Evolutionary conservation across 352 stramenopile genomes (phyloP).

Genomic region (Aphanomyces invadans): DNA sequence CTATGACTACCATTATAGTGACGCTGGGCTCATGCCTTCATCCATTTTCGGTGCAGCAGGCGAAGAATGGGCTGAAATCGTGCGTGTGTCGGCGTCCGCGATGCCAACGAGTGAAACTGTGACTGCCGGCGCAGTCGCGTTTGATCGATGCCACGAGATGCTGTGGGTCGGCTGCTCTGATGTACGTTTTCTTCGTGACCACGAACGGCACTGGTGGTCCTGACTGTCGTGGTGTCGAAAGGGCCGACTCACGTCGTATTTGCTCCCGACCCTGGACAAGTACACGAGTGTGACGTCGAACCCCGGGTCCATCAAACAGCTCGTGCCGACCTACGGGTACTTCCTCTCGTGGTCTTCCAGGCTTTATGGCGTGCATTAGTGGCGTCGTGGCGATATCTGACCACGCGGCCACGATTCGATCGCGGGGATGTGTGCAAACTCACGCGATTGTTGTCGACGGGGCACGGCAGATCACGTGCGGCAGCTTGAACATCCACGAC

Average conservation of each 20-base stretch:
- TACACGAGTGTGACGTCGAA: conserved; percentile 24
- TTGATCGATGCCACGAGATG: conserved; percentile 24
- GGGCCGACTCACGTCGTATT: conserved; percentile 23
- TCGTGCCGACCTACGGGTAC: conserved; percentile 23
- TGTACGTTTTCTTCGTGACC: conserved; percentile 3
- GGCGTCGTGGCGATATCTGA: conserved; percentile 23
- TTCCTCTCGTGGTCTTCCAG: background rate
- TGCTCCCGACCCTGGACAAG: conserved; percentile 24
- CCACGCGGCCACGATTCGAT: conserved; percentile 17
- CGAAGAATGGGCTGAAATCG: conserved; percentile 22
- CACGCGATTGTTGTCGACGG: conserved; percentile 17
- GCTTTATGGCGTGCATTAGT: conserved; percentile 5
- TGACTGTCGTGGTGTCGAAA: no score
- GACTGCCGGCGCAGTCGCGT: conserved; percentile 3
- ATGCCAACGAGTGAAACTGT: background rate
- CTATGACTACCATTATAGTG: conserved; percentile 18
- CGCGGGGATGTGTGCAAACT: conserved; percentile 20
- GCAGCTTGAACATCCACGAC: background rate
- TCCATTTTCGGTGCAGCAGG: background rate
- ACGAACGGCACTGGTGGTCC: no score
- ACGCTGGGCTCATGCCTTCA: background rate
- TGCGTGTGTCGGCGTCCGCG: background rate
- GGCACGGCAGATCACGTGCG: conserved; percentile 9
- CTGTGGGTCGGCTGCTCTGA: conserved; percentile 19
- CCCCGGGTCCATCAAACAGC: conserved; percentile 11